Base-by-base conservation (phyloP, 805 yeast genomes). In the Lachancea sp. region DNA sequence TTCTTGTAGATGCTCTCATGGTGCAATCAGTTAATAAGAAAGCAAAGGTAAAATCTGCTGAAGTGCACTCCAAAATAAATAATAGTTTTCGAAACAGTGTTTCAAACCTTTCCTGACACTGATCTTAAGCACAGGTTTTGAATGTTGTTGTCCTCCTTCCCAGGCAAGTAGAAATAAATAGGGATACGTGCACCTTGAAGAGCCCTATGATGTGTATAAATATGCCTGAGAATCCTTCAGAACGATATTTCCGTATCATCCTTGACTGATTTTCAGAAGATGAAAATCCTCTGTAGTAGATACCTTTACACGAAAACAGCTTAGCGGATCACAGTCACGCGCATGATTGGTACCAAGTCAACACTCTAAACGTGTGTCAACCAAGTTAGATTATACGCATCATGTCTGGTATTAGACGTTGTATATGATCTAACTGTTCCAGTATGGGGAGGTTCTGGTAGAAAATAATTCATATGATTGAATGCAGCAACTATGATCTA, bases 1-100 rank as follows among this genome's bases (percentile, higher is more conserved):
- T 71, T 55, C 80, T 70, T 30, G 72, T 74, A 4, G 76, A 68
- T 4, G 80, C 78, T 63, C 68, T 73, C 64, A 75, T 68, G 31
- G 23, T 17, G 22, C 21, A 26, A 8, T 29, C 33, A 29, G 16
- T 30, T 16, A 30, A 30, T 30, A 30, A 19, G 12, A 11, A 30
- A 16, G 18, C 15, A 4, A 4, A 3, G 5, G 7, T 13, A 6
- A n/a, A n/a, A 5, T n/a, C n/a, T 25, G 4, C 13, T 8, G 29
- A 25, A 15, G 5, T 25, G 29, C 5, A 22, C 11, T 7, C 24
- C 24, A 22, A 22, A 22, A 11, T 22, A 11, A 28, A 28, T 26
- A 15, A 28, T 18, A 16, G 11, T n/a, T 25, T 15, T 12, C 11
- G 15, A 25, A 8, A 25, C 11, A 5, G 4, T 5, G 9, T 8